Percentiles rank a stretch among this genome's conserved stretches.
Evolutionary conservation across 768 basidiomycete genomes (phyloP).

Genomic region (Clathrus columnatus): DNA sequence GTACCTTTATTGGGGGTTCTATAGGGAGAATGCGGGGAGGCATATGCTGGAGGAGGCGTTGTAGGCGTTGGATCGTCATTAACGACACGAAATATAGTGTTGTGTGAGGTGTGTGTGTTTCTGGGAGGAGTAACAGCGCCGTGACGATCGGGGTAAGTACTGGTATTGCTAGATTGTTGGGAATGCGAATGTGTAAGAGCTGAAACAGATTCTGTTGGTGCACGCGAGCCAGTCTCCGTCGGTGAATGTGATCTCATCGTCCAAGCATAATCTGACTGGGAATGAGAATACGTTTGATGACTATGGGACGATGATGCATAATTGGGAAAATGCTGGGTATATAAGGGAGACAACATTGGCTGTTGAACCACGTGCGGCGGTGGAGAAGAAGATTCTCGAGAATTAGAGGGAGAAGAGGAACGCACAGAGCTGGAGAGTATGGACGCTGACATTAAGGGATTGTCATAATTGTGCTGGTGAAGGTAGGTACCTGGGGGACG

Average conservation of each 20-base stretch:
- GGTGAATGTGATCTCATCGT: slow-evolving; percentile 9
- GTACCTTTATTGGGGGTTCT: background rate
- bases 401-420: slow-evolving; percentile 29
- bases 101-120: background rate
- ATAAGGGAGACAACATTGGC: background rate
- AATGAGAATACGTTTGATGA: background rate
- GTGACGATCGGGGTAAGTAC: background rate
- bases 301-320: background rate
- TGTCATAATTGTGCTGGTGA: background rate
- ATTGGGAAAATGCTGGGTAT: background rate
- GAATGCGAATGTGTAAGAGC: background rate
- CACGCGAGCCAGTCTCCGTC: background rate
- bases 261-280: slow-evolving; percentile 13
- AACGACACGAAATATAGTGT: slow-evolving; percentile 1
- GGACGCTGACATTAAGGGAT: slow-evolving; percentile 15
- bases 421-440: slow-evolving; percentile 28
- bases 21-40: background rate
- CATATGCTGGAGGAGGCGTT: slow-evolving; percentile 8
- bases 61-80: slow-evolving; percentile 3
- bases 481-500: background rate
- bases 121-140: background rate
- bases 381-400: slow-evolving; percentile 14
- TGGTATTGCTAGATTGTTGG: background rate
- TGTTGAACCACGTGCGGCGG: background rate
- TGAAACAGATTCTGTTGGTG: background rate